Evolutionary conservation across 768 basidiomycete genomes (phyloP).

Genomic region (Tremella yokohamensis): DNA sequence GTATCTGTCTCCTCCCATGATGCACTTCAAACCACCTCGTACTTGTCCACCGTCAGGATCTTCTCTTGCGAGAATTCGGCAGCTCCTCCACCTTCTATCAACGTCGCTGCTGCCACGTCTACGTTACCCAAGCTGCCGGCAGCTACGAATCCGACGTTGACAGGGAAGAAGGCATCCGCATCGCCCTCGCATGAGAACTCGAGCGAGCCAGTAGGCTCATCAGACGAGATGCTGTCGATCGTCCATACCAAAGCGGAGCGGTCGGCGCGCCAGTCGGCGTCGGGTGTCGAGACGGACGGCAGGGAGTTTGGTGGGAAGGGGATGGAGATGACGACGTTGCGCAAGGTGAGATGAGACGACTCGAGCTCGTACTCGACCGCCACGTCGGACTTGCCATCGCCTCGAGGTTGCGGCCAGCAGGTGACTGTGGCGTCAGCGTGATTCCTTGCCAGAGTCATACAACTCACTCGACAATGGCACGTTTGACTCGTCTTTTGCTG

Average conservation of each 20-base stretch:
- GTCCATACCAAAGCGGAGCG: conserved; percentile 79
- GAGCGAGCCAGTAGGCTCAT: conserved; percentile 68
- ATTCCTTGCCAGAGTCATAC: background rate
- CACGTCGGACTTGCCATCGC: conserved; percentile 87
- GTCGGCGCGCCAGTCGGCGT: conserved; percentile 70
- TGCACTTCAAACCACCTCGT: conserved; percentile 54
- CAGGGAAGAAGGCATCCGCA: conserved; percentile 89
- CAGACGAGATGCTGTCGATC: conserved; percentile 63
- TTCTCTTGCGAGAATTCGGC: conserved; percentile 61
- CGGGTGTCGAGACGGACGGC: conserved; percentile 34
- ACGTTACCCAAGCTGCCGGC: conserved; percentile 78
- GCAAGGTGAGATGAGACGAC: conserved; percentile 70
- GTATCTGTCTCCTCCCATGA: no score
- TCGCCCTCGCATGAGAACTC: conserved; percentile 86
- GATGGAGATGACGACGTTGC: conserved; percentile 83
- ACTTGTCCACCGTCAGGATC: conserved; percentile 57
- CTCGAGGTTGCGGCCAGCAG: conserved; percentile 91
- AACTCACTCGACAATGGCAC: conserved; percentile 84
- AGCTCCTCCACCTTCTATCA: conserved; percentile 53
- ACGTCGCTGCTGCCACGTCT: conserved; percentile 60
- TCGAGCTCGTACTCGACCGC: conserved; percentile 97
- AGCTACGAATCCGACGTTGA: conserved; percentile 73
- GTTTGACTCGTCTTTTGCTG: conserved; percentile 82
- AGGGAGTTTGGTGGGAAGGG: conserved; percentile 63
- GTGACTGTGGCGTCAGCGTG: conserved; percentile 62